Percentiles rank a stretch among this genome's conserved stretches.
Conservation (phyloP, 2,329 filamentous ascomycete genomes). For the Hypomyces perniciosus region DNA sequence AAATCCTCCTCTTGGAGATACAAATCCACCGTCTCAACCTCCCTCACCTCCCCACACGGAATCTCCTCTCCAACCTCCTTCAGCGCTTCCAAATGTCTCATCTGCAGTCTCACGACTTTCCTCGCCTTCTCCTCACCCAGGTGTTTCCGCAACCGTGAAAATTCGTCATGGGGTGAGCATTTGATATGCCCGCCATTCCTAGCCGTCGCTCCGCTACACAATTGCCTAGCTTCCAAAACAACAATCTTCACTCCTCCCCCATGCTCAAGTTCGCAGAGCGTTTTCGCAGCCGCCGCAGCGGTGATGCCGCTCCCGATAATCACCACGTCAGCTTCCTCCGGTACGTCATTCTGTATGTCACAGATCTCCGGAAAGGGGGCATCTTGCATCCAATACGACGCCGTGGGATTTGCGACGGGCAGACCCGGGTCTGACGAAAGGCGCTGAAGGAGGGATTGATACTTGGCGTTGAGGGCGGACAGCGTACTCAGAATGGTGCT, state of each 20-base stretch:
- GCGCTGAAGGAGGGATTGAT: constrained; percentile 25
- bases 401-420: constrained; percentile 36
- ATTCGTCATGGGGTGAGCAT: constrained; percentile 37
- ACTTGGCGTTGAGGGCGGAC: constrained; percentile 21
- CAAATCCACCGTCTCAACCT: constrained; percentile 43
- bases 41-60: constrained; percentile 34
- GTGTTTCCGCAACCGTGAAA: constrained; percentile 25
- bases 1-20: constrained; percentile 34
- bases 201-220: constrained; percentile 48
- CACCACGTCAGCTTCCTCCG: constrained; percentile 39
- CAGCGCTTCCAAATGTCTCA: constrained; percentile 35
- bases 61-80: constrained; percentile 32
- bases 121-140: constrained; percentile 33
- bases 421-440: constrained; percentile 31
- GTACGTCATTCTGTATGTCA: constrained; percentile 27
- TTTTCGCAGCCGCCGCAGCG: constrained; percentile 29
- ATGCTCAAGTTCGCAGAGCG: constrained; percentile 14
- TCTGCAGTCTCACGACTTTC: constrained; percentile 37
- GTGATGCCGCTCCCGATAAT: constrained; percentile 53
- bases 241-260: constrained; percentile 25
- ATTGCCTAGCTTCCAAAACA: constrained; percentile 44
- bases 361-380: constrained; percentile 38
- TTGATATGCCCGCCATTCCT: constrained; percentile 50
- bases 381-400: constrained; percentile 41
- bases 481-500: constrained; percentile 21